Evolutionary conservation across 73 alveolate species (phyloP).

Genomic region (Vitrella brassicaformis): DNA sequence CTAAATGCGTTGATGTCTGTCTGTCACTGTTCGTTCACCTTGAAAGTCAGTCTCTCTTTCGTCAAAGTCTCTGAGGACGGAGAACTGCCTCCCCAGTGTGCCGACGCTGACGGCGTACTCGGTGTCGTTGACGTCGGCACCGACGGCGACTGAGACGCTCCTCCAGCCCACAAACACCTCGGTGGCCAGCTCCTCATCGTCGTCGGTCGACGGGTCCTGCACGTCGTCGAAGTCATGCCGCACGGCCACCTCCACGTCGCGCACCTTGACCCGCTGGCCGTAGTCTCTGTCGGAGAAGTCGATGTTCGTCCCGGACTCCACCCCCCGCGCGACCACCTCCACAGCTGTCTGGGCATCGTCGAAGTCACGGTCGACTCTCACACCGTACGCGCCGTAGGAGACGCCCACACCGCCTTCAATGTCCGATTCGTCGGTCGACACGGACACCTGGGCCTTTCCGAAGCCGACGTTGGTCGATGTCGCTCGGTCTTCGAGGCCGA

Average conservation of each 20-base stretch:
- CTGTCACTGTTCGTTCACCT: no score
- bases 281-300: not conserved
- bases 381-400: not conserved
- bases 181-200: not conserved
- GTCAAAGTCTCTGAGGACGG: not conserved
- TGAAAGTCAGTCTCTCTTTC: not conserved
- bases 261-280: not conserved
- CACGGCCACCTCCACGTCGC: not conserved
- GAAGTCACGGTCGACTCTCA: not conserved
- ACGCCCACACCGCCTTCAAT: not conserved
- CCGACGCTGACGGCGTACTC: not conserved
- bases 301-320: not conserved
- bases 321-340: not conserved
- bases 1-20: no score
- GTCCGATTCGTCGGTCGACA: no score
- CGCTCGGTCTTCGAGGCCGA: no score
- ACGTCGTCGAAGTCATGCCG: not conserved
- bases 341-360: not conserved
- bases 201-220: not conserved
- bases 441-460: no score
- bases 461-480: no score
- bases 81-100: not conserved
- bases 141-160: not conserved
- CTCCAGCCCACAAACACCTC: not conserved
- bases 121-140: not conserved